phyloP scores from a whole-genome alignment of 345 rosid species.

The Iberis pinnata region DNA sequence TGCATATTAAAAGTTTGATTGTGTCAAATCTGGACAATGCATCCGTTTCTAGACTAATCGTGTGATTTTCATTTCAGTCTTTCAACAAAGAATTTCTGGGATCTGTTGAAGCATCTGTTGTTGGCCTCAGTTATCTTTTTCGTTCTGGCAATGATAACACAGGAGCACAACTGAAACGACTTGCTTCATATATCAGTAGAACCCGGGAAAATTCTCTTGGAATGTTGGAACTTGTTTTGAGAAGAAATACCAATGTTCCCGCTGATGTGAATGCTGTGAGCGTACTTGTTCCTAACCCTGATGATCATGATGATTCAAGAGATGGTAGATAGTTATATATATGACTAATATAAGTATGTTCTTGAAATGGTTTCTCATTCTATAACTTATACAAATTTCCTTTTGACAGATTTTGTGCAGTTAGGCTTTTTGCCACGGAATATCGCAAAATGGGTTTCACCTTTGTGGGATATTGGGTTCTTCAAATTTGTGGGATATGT shows the following conservation, averaged over 20 bases:
- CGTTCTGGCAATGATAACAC: conserved; percentile 47
- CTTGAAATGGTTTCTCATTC: conserved; percentile 10
- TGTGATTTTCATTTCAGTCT: conserved; percentile 24
- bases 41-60: conserved; percentile 4
- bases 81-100: conserved; percentile 41
- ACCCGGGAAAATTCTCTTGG: conserved; percentile 44
- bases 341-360: conserved; percentile 1
- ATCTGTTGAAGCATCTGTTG: conserved; percentile 70
- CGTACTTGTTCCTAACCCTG: conserved; percentile 60
- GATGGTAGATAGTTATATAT: conserved; percentile 40
- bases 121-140: conserved; percentile 80
- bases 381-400: conserved; percentile 7
- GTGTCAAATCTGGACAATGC: conserved; percentile 7
- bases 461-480: conserved; percentile 75
- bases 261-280: conserved; percentile 79
- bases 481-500: conserved; percentile 66
- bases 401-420: conserved; percentile 52
- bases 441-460: conserved; percentile 88
- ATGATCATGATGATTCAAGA: conserved; percentile 36
- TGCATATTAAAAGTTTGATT: neutral
- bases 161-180: conserved; percentile 58
- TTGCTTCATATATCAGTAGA: conserved; percentile 59
- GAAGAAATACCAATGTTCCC: conserved; percentile 61
- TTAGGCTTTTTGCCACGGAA: conserved; percentile 78
- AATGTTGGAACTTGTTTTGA: conserved; percentile 62